Evolutionary conservation across 2,329 filamentous ascomycete genomes (phyloP).

Genomic region (Colletotrichum siamense): DNA sequence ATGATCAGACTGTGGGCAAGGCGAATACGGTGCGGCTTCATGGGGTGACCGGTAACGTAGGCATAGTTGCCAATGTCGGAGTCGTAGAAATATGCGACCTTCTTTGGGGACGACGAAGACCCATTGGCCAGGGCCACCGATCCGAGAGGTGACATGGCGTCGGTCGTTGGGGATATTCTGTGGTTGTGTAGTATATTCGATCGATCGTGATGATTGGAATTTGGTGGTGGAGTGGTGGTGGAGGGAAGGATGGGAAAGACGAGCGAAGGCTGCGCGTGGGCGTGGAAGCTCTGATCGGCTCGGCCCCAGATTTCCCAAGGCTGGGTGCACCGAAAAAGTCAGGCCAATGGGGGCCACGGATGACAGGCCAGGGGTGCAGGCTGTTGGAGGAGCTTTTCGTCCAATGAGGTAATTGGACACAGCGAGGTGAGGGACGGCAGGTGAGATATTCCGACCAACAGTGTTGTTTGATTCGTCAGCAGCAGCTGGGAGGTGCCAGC

Average conservation of each 20-base stretch:
- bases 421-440: background rate
- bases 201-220: background rate
- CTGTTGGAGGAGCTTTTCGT: background rate
- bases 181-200: background rate
- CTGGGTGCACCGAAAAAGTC: background rate
- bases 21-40: conserved; percentile 97
- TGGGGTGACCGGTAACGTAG: conserved; percentile 94
- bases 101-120: conserved; percentile 63
- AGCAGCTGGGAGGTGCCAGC: background rate
- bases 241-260: conserved; percentile 15
- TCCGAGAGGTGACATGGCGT: conserved; percentile 35
- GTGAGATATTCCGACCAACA: background rate
- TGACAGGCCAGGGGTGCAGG: background rate
- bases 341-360: background rate
- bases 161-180: background rate
- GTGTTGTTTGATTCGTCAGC: conserved; percentile 8
- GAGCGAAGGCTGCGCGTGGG: conserved; percentile 17
- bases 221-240: background rate
- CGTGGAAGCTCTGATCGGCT: conserved; percentile 18
- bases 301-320: conserved; percentile 24
- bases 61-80: conserved; percentile 98
- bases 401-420: background rate
- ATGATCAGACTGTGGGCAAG: conserved; percentile 95
- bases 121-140: conserved; percentile 51
- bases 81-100: conserved; percentile 98